Conservation (phyloP, 108 stramenopile genomes). For the Schizochytrium sp. region DNA sequence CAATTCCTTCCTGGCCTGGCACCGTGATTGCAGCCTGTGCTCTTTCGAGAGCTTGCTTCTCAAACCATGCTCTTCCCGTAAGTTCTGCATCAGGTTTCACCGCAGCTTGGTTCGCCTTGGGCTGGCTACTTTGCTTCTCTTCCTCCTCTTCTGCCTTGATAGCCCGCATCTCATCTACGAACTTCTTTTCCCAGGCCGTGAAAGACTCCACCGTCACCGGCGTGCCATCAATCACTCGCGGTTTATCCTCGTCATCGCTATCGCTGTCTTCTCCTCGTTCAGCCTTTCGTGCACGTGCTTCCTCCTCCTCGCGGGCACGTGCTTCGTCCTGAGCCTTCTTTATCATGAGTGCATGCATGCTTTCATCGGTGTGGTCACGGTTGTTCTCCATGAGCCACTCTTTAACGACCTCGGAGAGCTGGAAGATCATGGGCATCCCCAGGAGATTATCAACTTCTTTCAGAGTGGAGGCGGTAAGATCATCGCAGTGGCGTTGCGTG, state of each 20-base stretch:
- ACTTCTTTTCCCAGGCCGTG: not conserved
- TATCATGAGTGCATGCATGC: slow-evolving; percentile 55
- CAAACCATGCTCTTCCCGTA: slow-evolving; percentile 15
- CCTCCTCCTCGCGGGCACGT: slow-evolving; percentile 36
- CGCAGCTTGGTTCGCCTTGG: not conserved
- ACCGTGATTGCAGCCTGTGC: not conserved
- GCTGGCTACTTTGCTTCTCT: not conserved
- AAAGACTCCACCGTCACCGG: slow-evolving; percentile 23
- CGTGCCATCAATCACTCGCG: slow-evolving; percentile 30
- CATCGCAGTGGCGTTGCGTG: slow-evolving; percentile 3
- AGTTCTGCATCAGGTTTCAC: slow-evolving; percentile 33
- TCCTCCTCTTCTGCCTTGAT: not conserved
- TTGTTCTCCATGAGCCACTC: slow-evolving; percentile 60
- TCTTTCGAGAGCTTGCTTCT: slow-evolving; percentile 5
- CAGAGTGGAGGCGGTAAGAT: not conserved
- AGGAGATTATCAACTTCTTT: not conserved
- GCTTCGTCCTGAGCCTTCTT: slow-evolving; percentile 47
- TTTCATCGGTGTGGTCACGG: slow-evolving; percentile 56
- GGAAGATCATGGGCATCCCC: slow-evolving; percentile 48
- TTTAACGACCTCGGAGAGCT: slow-evolving; percentile 31
- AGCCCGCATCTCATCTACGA: slow-evolving; percentile 29
- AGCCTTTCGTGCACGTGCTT: not conserved
- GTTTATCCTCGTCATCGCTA: slow-evolving; percentile 41
- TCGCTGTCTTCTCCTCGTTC: not conserved
- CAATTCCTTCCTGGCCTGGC: not conserved